phyloP scores from a whole-genome alignment of 257 asterid genomes.

The Solanum pennellii region DNA sequence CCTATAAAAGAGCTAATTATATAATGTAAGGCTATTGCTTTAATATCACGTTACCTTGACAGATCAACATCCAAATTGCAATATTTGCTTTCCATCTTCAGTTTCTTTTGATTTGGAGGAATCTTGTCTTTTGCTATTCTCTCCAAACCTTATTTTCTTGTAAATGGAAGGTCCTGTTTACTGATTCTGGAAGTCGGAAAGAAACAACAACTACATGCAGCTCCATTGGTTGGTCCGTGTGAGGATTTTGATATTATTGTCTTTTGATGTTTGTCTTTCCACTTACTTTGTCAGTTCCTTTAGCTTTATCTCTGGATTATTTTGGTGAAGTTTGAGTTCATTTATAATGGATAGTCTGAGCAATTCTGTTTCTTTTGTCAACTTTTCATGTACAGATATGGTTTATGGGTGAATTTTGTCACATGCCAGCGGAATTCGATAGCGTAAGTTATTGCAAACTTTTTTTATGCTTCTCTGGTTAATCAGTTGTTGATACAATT shows the following conservation, averaged over 20 bases:
- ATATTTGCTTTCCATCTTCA: neutral
- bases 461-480: neutral
- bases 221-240: neutral
- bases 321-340: neutral
- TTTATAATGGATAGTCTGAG: neutral
- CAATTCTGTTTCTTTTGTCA: neutral
- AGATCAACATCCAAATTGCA: neutral
- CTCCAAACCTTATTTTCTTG: neutral
- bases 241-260: neutral
- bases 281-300: neutral
- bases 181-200: neutral
- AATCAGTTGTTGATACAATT: neutral
- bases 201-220: neutral
- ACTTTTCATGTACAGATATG: constrained; percentile 45
- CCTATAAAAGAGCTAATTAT: neutral
- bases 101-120: neutral
- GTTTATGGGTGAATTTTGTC: constrained; percentile 74
- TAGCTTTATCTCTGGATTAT: neutral
- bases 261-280: neutral
- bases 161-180: neutral
- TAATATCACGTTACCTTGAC: neutral
- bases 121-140: neutral
- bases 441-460: constrained; percentile 36
- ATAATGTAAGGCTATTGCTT: neutral
- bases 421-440: constrained; percentile 55